Base-by-base conservation (phyloP, 1,284 basidiomycete genomes). In the Megacollybia platyphylla region DNA sequence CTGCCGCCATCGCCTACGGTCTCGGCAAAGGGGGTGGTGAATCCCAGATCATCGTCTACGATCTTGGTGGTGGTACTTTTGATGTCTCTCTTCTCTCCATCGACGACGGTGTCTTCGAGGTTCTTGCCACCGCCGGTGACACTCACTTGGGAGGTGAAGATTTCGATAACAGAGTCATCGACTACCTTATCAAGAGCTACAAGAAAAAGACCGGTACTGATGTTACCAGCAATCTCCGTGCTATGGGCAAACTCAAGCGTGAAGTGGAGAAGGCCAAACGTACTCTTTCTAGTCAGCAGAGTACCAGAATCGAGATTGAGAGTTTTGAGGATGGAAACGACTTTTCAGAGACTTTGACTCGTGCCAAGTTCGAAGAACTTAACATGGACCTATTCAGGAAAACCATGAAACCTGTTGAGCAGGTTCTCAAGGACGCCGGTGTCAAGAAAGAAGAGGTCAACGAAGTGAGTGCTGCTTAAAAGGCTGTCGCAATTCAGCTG, bases 181-280 rank as follows among this genome's bases (percentile, higher is more conserved):
- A 94, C 50, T 82, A 91, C 73, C 76, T 96, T 58, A 74, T 82
- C 71, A 93, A 94, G 71, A 64, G 71, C 47, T 96, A 93, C 83
- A 93, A 93, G 80, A 87, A 86, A 73, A 94, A 94, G 78, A 87
- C 85, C 31, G 87, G 86, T 48, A 85, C 83, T 47, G 93, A 97
- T 56, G 88, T 93, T 48, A 72, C 73, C 48, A 72, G 64, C 59
- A 96, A 97, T 74, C 76, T 87, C 56, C 79, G 87, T 48, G 91
- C 93, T 42, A 76, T 97, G 64, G 88, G 93, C 57, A 97, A 97
- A 70, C 82, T 97, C 59, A 96, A 94, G 77, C 82, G 92, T 41
- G 94, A 97, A 63, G 93, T 97, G 52, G 94, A 98, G 71, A 94
- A 94, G 71, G 94, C 94, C 55, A 98, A 98, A 80, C 77, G 94